phyloP scores from a whole-genome alignment of 306 rosid species.

The Gleditsia sinensis region DNA sequence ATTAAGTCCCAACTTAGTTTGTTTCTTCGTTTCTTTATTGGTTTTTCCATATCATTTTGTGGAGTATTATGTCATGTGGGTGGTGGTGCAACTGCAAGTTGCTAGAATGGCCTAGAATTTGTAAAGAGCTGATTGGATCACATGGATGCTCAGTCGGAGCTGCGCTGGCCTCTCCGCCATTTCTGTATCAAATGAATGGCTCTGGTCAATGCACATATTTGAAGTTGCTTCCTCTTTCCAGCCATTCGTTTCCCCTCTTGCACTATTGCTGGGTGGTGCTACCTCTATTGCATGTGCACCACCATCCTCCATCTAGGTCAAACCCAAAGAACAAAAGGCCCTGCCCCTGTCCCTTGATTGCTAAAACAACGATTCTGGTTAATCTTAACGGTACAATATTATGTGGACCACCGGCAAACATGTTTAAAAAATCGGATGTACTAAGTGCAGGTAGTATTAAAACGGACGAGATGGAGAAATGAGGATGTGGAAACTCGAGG shows the following conservation, averaged over 20 bases:
- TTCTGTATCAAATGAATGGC: background rate
- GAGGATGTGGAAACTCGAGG: too few species aligned
- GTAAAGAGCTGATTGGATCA: constrained; percentile 54
- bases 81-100: constrained; percentile 27
- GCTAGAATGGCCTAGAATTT: constrained; percentile 53
- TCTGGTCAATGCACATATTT: too few species aligned
- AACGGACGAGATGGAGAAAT: too few species aligned
- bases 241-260: too few species aligned
- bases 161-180: constrained; percentile 41
- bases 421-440: constrained; percentile 1
- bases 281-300: too few species aligned
- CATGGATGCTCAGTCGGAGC: constrained; percentile 52
- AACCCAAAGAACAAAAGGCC: constrained; percentile 49
- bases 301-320: constrained; percentile 39
- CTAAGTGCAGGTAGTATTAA: background rate
- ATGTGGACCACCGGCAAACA: constrained; percentile 40
- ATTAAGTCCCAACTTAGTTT: constrained; percentile 7
- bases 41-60: constrained; percentile 21
- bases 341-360: constrained; percentile 30
- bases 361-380: constrained; percentile 34
- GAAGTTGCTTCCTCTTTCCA: too few species aligned
- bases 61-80: constrained; percentile 8
- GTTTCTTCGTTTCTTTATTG: constrained; percentile 3
- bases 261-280: too few species aligned
- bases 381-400: constrained; percentile 36